A percentile compares a stretch with the other conserved stretches of the same genome.
Evolutionary conservation across 2,329 filamentous ascomycete species (phyloP).

Genomic region (Talaromyces atroroseus): DNA sequence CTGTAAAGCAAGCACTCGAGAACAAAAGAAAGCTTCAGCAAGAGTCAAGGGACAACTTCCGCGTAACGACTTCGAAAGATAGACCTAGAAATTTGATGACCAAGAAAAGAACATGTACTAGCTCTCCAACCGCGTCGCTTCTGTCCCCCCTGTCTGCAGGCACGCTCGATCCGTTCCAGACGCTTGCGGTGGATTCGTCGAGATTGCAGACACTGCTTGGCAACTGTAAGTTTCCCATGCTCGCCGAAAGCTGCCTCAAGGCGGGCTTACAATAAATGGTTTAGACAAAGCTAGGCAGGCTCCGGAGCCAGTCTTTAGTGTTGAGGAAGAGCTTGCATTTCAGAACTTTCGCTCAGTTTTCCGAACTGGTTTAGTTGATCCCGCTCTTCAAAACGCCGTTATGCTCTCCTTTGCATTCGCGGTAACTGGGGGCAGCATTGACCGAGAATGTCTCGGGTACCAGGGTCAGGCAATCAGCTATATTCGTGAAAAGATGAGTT

Average conservation of each 20-base stretch:
- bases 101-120: not conserved
- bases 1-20: constrained; percentile 23
- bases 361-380: constrained; percentile 28
- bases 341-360: constrained; percentile 36
- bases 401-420: constrained; percentile 39
- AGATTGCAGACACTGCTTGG: constrained; percentile 6
- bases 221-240: constrained; percentile 1
- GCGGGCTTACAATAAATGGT: not conserved
- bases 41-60: constrained; percentile 23
- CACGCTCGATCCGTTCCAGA: constrained; percentile 10
- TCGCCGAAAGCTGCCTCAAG: not conserved
- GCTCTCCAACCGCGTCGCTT: not conserved
- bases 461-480: constrained; percentile 27
- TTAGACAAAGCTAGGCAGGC: constrained; percentile 22
- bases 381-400: constrained; percentile 35
- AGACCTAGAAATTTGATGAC: not conserved
- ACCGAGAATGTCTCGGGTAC: constrained; percentile 34
- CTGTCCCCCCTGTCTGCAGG: not conserved
- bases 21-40: constrained; percentile 26
- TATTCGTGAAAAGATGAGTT: constrained; percentile 33
- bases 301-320: constrained; percentile 35
- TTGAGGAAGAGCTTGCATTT: constrained; percentile 33
- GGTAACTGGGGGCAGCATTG: constrained; percentile 19
- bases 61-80: constrained; percentile 2
- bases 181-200: constrained; percentile 8